Evolutionary conservation across 352 stramenopile species (phyloP), one percentile per base, ranked within the genome.

Genomic region (Globisporangium barbulae): DNA sequence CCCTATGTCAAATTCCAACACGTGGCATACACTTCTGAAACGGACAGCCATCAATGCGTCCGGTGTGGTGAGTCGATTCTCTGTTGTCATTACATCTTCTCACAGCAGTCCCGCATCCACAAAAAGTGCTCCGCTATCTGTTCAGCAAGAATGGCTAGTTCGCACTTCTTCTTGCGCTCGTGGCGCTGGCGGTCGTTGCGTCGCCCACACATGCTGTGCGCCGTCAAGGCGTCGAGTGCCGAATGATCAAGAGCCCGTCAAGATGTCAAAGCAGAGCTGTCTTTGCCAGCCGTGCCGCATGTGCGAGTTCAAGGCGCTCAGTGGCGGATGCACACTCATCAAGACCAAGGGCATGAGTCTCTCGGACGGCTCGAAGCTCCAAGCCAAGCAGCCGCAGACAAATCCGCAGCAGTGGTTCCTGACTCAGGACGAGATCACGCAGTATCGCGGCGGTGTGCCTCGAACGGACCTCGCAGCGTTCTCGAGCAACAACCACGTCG

Each of bases 401-500:
- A 44, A 41, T 6, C 60, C 66, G 0, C 28, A n/a, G 0, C 37
- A 59, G 33, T 79, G 72, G 69, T 75, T 79, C 21, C 63, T 79
- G 0, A 72, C 55, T 1, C 41, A 65, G n/a, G 60, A 67, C 19
- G 72, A 79, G 63, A 80, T 93, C 66, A 69, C 67, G 9, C 69
- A 47, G 0, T 70, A 78, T 6, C 76, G 84, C 42, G 67, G 70
- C 17, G 84, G 80, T 39, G 65, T 83, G 57, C 41, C 68, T 21
- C 75, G 84, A 13, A 47, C 71, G 2, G 73, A 76, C 39, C 67
- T 91, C 17, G 58, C 74, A 0, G 56, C 81, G 13, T 87, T 70
- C 61, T 72, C 80, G 1, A 68, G 61, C 5, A 69, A 69, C 44
- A 91, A 93, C 70, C 64, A 56, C 50, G 75, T 90, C 39, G 74